Evolutionary conservation across 2,329 filamentous ascomycete genomes (phyloP).

Genomic region (Colletotrichum sp.): DNA sequence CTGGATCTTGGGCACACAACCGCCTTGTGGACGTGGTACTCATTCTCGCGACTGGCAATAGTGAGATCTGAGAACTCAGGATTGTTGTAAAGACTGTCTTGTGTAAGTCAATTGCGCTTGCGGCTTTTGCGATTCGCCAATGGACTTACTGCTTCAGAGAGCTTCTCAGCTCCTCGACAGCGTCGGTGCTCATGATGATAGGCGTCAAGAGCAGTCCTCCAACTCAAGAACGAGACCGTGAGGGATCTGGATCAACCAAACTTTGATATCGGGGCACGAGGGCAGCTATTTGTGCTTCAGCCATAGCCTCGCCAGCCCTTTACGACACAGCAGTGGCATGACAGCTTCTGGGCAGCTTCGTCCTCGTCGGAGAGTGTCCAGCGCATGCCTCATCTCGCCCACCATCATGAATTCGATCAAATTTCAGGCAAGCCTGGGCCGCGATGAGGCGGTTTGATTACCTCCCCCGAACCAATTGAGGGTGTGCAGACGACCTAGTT

Average conservation of each 20-base stretch:
- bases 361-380: not conserved
- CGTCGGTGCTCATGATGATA: not conserved
- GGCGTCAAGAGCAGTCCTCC: not conserved
- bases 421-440: not conserved
- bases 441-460: not conserved
- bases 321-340: not conserved
- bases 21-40: slow-evolving; percentile 6
- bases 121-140: rapidly evolving
- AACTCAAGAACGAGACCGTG: not conserved
- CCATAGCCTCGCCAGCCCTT: not conserved
- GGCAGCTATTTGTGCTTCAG: not conserved
- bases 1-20: slow-evolving; percentile 7
- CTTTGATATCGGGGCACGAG: not conserved
- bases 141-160: not conserved
- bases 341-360: not conserved
- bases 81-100: not conserved
- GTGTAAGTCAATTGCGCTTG: not conserved
- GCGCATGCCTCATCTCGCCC: not conserved
- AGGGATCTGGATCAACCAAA: not conserved
- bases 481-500: no score
- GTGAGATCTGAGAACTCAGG: slow-evolving; percentile 7
- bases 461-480: not conserved
- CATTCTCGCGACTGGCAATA: not conserved
- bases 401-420: not conserved
- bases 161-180: not conserved